Conservation (phyloP, 805 yeast genomes). For the Wickerhamiella brachini region DNA sequence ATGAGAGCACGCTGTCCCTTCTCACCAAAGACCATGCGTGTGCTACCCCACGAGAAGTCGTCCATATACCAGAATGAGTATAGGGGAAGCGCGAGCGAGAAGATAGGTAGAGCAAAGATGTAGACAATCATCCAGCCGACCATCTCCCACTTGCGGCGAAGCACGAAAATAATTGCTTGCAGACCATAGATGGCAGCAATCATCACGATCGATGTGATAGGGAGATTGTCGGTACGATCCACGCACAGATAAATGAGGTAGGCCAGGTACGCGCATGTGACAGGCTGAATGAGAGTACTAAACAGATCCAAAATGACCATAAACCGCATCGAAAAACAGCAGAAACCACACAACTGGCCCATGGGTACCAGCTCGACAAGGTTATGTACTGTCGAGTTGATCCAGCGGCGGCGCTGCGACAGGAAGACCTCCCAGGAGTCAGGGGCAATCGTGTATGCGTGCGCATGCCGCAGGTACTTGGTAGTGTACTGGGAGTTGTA, state of each 20-base stretch:
- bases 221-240: slow-evolving; percentile 34
- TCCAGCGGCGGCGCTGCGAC: slow-evolving; percentile 58
- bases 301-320: slow-evolving; percentile 42
- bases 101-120: slow-evolving; percentile 42
- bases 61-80: slow-evolving; percentile 54
- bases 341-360: slow-evolving; percentile 49
- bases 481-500: slow-evolving; percentile 44
- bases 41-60: slow-evolving; percentile 56
- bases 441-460: slow-evolving; percentile 47
- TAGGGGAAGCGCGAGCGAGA: slow-evolving; percentile 43
- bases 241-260: slow-evolving; percentile 40
- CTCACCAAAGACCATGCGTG: slow-evolving; percentile 43
- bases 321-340: slow-evolving; percentile 52
- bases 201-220: slow-evolving; percentile 41
- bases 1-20: slow-evolving; percentile 36
- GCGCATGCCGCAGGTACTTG: slow-evolving; percentile 42
- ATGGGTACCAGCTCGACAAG: slow-evolving; percentile 46
- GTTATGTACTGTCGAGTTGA: slow-evolving; percentile 51
- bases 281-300: slow-evolving; percentile 49
- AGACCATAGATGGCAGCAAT: slow-evolving; percentile 44
- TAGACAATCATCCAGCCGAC: slow-evolving; percentile 44
- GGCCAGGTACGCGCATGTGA: slow-evolving; percentile 35
- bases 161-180: slow-evolving; percentile 40
- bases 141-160: slow-evolving; percentile 33
- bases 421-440: slow-evolving; percentile 41